Conservation (phyloP, 257 asterid species). For the Solanum ahanhuiri region DNA sequence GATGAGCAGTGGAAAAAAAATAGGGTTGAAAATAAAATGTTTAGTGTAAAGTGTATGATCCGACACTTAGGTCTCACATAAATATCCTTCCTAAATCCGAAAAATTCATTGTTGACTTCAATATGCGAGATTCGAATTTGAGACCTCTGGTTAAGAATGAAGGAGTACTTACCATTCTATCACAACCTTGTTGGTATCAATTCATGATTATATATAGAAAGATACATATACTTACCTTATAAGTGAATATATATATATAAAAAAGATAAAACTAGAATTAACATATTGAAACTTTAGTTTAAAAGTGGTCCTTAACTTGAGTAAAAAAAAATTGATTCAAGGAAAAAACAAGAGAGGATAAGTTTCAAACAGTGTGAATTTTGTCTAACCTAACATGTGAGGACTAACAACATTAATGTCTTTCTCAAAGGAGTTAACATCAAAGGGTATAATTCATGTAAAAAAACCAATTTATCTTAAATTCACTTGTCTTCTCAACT, state of each 20-base stretch:
- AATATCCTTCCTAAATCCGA: not conserved
- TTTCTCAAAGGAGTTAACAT: not conserved
- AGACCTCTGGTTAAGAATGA: not conserved
- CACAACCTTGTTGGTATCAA: not conserved
- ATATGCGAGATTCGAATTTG: not conserved
- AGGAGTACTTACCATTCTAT: no score
- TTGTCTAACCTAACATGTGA: not conserved
- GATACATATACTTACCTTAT: not conserved
- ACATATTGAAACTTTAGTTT: not conserved
- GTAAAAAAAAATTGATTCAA: not conserved
- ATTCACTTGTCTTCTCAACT: not conserved
- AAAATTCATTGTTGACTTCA: not conserved
- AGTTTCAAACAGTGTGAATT: not conserved
- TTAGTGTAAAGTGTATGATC: no score
- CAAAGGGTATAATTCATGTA: not conserved
- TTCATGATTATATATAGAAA: not conserved
- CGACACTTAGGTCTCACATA: not conserved
- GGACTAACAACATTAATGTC: not conserved
- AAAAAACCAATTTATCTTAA: not conserved
- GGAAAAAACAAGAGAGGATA: not conserved
- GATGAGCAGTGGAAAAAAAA: not conserved
- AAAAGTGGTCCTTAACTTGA: not conserved
- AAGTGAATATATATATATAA: not conserved
- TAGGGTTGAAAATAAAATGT: no score
- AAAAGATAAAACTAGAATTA: not conserved